Evolutionary conservation across 1,284 basidiomycete genomes (phyloP), one percentile per base, ranked within the genome.

Genomic region (Ceratobasidium theobromae): DNA sequence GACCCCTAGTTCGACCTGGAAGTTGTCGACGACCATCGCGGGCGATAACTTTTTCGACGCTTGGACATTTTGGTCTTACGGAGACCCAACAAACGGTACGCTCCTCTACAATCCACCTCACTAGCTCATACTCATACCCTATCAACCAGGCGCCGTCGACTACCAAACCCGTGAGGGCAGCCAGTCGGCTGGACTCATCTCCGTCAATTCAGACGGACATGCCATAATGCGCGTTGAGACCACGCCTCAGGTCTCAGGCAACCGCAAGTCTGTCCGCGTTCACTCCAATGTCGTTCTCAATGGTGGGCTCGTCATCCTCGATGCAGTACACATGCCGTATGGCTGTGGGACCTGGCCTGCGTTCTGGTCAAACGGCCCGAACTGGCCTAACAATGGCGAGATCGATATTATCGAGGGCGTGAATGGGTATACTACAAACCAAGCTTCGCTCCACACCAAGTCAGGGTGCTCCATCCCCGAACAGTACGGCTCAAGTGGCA

Each of bases 301-400:
- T 41, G 68, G 68, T 8, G 68, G 68, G 16, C 57, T 62, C 43
- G 80, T 93, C 68, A 80, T 94, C 66, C 82, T 94, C 80, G 91
- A 95, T 75, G 83, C 91, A 14, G 80, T 86, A n/a, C 93, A 95
- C 76, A 93, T 95, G 88, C 93, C 93, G 1, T 87, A 86, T 1
- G 93, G 93, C 5, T 95, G 93, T 75, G 93, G 87, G 41, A 45
- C 43, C 6, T 95, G 93, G 88, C 89, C 88, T 6, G 77, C 76
- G 16, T 68, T 65, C 27, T 69, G 68, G 68, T 45, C 65, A 40
- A 57, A 62, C 23, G 65, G 54, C n/a, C 55, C 65, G 32, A 77
- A 49, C 25, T 67, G 66, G 66, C 66, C 66, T 8, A 53, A 43
- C 23, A 46, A 32, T 23, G 68, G 67, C 30, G 67, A 69, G 58